A percentile compares a stretch with the other conserved stretches of the same genome.
Conservation (phyloP, 192 early-diverging fungal genomes). For the Mortierella claussenii region DNA sequence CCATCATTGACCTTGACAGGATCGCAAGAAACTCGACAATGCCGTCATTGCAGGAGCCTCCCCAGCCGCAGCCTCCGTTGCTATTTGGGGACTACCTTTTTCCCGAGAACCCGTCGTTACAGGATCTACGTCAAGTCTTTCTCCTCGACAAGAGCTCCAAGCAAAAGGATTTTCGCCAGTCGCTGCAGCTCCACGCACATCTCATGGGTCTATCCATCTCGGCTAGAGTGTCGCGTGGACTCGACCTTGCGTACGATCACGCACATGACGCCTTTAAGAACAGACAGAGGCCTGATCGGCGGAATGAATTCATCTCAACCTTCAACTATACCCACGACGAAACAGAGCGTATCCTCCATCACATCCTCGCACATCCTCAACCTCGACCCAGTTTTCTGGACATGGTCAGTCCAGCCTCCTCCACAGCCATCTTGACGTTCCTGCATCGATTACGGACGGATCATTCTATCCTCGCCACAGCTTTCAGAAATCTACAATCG, state of each 20-base stretch:
- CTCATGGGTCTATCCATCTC: constrained; percentile 45
- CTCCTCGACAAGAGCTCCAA: constrained; percentile 52
- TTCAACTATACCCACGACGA: constrained; percentile 51
- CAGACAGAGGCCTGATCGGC: constrained; percentile 41
- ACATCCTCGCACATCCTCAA: constrained; percentile 45
- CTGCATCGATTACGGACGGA: constrained; percentile 39
- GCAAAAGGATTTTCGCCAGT: constrained; percentile 51
- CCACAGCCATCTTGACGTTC: constrained; percentile 34
- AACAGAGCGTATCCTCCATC: constrained; percentile 42
- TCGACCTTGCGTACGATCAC: constrained; percentile 47
- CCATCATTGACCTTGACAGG: background rate
- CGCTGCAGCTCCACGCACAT: constrained; percentile 50
- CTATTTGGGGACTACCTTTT: constrained; percentile 48
- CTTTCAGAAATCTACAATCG: constrained; percentile 44
- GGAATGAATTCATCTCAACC: constrained; percentile 41
- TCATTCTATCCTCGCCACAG: constrained; percentile 42
- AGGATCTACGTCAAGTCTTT: constrained; percentile 37
- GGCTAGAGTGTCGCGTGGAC: constrained; percentile 30
- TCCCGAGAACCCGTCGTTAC: constrained; percentile 40
- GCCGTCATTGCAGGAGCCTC: background rate
- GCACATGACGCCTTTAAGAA: constrained; percentile 54
- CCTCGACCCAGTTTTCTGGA: constrained; percentile 54
- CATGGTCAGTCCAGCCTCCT: constrained; percentile 41
- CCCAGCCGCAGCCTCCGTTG: constrained; percentile 9
- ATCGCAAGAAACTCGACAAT: background rate